Percentiles rank a stretch among this genome's conserved stretches.
Conservation (phyloP, 2,329 filamentous ascomycete species). For the Orbilia javanica region DNA sequence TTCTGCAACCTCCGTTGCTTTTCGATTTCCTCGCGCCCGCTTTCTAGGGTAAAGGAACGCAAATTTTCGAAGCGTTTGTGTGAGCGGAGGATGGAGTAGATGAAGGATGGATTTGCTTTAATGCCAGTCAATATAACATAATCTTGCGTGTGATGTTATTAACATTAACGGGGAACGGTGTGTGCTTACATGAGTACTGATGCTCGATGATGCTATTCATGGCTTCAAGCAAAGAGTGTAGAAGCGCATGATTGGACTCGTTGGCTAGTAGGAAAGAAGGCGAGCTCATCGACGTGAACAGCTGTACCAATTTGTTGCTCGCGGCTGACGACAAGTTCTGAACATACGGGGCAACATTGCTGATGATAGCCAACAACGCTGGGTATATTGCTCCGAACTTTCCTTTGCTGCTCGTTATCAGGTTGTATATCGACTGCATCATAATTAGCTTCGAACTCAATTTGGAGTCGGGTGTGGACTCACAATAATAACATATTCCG, state of each 20-base stretch:
- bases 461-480: conserved; percentile 63
- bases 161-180: neutral
- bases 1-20: conserved; percentile 79
- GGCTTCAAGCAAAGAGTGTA: conserved; percentile 86
- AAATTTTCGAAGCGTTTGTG: conserved; percentile 86
- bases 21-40: conserved; percentile 90
- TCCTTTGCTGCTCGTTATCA: conserved; percentile 91
- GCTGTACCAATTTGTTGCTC: conserved; percentile 84
- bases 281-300: conserved; percentile 92
- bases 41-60: conserved; percentile 89
- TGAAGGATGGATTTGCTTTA: conserved; percentile 81
- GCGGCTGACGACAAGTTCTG: conserved; percentile 80
- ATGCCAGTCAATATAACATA: conserved; percentile 59
- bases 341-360: conserved; percentile 89
- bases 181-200: conserved; percentile 79
- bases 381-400: conserved; percentile 92
- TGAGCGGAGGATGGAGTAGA: conserved; percentile 83
- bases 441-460: conserved; percentile 29
- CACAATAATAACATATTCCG: conserved; percentile 91
- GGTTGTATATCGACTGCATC: conserved; percentile 84
- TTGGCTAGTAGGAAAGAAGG: conserved; percentile 93
- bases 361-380: conserved; percentile 88
- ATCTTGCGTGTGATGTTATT: neutral
- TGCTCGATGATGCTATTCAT: conserved; percentile 92
- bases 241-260: conserved; percentile 85